A percentile compares a stretch with the other conserved stretches of the same genome.
phyloP scores from a whole-genome alignment of 148 eudicot genomes.

The Cornus florida region DNA sequence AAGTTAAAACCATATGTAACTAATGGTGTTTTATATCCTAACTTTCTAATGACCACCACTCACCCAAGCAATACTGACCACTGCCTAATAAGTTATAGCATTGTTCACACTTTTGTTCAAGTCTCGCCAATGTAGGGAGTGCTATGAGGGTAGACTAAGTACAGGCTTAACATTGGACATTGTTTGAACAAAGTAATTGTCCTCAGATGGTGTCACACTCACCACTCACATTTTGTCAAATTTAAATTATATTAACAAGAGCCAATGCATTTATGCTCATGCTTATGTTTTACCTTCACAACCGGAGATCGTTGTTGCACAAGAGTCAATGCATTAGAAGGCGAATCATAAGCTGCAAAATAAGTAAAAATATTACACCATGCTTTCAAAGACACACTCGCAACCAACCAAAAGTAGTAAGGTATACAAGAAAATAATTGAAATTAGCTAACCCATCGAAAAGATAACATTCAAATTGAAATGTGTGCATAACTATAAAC shows the following conservation, averaged over 20 bases:
- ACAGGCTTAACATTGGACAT: too few species aligned
- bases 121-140: too few species aligned
- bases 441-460: not conserved
- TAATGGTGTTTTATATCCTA: not conserved
- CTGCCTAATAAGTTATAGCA: not conserved
- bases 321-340: slow-evolving; percentile 48
- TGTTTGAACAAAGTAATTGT: not conserved
- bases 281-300: slow-evolving; percentile 54
- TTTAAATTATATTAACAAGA: not conserved
- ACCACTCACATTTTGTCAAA: too few species aligned
- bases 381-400: slow-evolving; percentile 7
- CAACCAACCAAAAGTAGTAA: not conserved
- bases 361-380: slow-evolving; percentile 2
- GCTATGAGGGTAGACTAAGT: too few species aligned
- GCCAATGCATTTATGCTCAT: not conserved
- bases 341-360: slow-evolving; percentile 65
- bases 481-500: not conserved
- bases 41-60: not conserved
- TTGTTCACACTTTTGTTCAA: not conserved
- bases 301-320: slow-evolving; percentile 93
- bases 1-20: not conserved
- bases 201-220: too few species aligned
- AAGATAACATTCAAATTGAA: not conserved
- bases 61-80: not conserved
- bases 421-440: not conserved